These are phyloP conservation scores for Aspergillus persii DNA, from an alignment of 2,329 filamentous ascomycete genomes.

Conservation along the genomic window DNA sequence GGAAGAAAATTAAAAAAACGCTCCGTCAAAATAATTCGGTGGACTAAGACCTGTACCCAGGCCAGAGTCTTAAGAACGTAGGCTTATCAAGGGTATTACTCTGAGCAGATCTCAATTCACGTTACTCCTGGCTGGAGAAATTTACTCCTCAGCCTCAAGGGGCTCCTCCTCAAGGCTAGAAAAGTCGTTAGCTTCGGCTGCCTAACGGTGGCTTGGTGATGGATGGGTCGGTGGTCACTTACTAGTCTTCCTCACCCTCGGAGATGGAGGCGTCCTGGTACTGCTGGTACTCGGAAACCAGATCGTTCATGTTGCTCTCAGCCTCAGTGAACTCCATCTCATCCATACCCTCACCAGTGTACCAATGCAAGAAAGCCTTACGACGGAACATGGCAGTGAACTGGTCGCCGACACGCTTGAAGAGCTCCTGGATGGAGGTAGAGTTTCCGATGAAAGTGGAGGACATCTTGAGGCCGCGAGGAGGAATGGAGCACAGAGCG, in stretches of 20 bases:
- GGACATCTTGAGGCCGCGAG: conserved; percentile 97
- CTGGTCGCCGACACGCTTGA: conserved; percentile 99
- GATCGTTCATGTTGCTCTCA: conserved; percentile 99
- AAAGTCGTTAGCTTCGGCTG: conserved; percentile 17
- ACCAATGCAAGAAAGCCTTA: conserved; percentile 99
- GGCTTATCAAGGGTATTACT: conserved; percentile 39
- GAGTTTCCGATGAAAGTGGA: conserved; percentile 99
- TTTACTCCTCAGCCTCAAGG: conserved; percentile 69
- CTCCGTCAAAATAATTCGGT: conserved; percentile 36
- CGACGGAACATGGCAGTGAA: conserved; percentile 99
- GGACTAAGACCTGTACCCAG: conserved; percentile 22
- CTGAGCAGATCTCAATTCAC: conserved; percentile 32
- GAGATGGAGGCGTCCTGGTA: conserved; percentile 99
- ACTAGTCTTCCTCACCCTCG: conserved; percentile 93
- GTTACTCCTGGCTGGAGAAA: conserved; percentile 14
- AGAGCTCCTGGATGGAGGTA: conserved; percentile 99
- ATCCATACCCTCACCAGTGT: conserved; percentile 99
- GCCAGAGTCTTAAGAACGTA: conserved; percentile 31
- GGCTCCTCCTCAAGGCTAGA: conserved; percentile 71
- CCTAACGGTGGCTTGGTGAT: not conserved
- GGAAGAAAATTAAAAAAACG: conserved; percentile 33
- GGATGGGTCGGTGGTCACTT: conserved; percentile 24
- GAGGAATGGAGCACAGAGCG: conserved; percentile 97
- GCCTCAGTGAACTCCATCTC: conserved; percentile 99
- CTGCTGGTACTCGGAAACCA: conserved; percentile 99